phyloP scores from a whole-genome alignment of 1,284 basidiomycete species.

The Butyriboletus appendiculatus region DNA sequence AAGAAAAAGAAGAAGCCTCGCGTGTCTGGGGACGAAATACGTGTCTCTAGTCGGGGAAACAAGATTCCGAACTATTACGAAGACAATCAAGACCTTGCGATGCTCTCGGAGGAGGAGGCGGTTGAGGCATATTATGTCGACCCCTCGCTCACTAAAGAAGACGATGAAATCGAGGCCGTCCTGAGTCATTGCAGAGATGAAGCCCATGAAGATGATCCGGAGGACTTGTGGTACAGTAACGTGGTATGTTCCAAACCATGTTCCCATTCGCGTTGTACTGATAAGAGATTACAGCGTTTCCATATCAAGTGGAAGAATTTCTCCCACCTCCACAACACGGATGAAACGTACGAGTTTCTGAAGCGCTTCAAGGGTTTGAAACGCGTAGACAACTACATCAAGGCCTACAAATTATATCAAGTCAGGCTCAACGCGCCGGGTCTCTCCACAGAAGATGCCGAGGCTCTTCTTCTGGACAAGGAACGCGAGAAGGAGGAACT shows the following conservation, averaged over 20 bases:
- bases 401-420: constrained; percentile 77
- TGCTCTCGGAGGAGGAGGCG: constrained; percentile 67
- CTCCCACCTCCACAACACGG: constrained; percentile 94
- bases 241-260: constrained; percentile 50
- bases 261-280: neutral
- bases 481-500: constrained; percentile 90
- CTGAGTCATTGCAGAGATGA: constrained; percentile 83
- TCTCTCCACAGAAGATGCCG: constrained; percentile 85
- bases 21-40: constrained; percentile 64
- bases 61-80: constrained; percentile 87
- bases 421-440: constrained; percentile 67
- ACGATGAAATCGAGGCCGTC: constrained; percentile 90
- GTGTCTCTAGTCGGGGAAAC: constrained; percentile 78
- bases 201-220: constrained; percentile 68
- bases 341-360: constrained; percentile 94
- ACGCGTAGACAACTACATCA: constrained; percentile 99
- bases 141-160: constrained; percentile 59
- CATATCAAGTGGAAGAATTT: constrained; percentile 97
- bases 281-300: constrained; percentile 64
- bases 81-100: constrained; percentile 80
- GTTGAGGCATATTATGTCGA: constrained; percentile 55
- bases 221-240: constrained; percentile 84
- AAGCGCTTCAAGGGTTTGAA: constrained; percentile 94
- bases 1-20: constrained; percentile 83
- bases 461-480: constrained; percentile 86